Base-by-base conservation (phyloP, 2,329 filamentous ascomycete genomes). In the Aspergillus alliaceus region DNA sequence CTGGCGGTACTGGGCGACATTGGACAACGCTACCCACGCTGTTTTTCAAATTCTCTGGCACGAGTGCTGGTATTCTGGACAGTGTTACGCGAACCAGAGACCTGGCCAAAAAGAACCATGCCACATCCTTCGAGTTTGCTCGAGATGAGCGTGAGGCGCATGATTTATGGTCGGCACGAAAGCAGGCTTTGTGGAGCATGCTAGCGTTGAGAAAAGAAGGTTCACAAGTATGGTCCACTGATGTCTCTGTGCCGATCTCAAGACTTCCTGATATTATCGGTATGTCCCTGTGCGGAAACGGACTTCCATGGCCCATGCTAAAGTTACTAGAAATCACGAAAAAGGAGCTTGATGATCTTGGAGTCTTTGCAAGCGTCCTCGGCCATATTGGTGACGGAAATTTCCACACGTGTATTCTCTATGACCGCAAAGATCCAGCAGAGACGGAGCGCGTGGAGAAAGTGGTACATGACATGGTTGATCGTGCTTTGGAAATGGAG, bases 381-480 rank as follows among this genome's bases (percentile, higher is more conserved):
- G 93, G 93, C 3, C 93, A 97, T 69, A 89, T 97, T 56, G 93
- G 93, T 12, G 93, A 96, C 69, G 93, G 93, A 35, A 97, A 97
- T 74, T 97, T 97, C 78, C 93, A 97, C 72, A 88, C 93, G 71
- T 90, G 89, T 70, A 95, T 97, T 75, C 88, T 97, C 77, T 97
- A 96, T 72, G 86, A 95, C 74, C 84, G 84, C 25, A 82, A 80
- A 24, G 81, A 92, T 54, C 82, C 84, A 3, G 85, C 81, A 25
- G 90, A 96, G 75, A 84, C 84, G 55, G 87, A 83, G 40, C 90
- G 89, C 64, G 91, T 95, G 1, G 90, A 95, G 71, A 83, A 81
- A 54, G 91, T 90, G 62, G 91, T 97, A 47, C 87, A 93, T 70
- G 88, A 91, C 65, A 96, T 97, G 92, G 91, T 96, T 20, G 84